Percentiles rank a stretch among this genome's conserved stretches.
phyloP scores from a whole-genome alignment of 306 rosid genomes.

The Acmispon strigosus region DNA sequence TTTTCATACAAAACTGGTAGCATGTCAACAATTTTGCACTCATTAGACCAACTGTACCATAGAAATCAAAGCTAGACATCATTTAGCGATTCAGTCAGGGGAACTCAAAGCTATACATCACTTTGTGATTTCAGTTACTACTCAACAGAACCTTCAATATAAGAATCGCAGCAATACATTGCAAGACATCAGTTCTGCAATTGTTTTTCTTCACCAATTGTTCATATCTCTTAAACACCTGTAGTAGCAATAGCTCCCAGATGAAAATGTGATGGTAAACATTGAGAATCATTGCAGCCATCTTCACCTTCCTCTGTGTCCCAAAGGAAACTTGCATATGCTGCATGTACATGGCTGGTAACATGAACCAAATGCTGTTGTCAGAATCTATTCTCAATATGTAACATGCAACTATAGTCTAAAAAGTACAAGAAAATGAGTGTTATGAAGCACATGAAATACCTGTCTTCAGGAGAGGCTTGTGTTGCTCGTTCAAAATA shows the following conservation, averaged over 20 bases:
- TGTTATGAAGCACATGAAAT: conserved; percentile 1
- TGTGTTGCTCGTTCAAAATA: conserved; percentile 70
- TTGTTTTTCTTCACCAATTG: background rate
- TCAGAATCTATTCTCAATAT: background rate
- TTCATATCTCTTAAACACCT: conserved; percentile 20
- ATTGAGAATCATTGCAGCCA: background rate
- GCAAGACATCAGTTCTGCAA: background rate
- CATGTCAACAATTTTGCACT: background rate
- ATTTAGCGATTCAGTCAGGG: background rate
- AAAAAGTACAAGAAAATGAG: background rate
- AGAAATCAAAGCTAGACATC: conserved; percentile 1
- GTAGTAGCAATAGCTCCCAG: conserved; percentile 46
- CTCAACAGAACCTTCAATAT: background rate
- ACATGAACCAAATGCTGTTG: conserved; percentile 9
- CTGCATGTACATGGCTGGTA: conserved; percentile 72
- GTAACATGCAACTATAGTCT: no score
- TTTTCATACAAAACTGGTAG: conserved; percentile 1
- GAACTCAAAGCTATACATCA: conserved; percentile 4
- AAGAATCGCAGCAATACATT: background rate
- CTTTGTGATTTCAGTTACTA: background rate
- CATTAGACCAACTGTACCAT: background rate
- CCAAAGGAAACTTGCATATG: conserved; percentile 89
- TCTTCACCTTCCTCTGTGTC: conserved; percentile 55
- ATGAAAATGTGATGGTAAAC: conserved; percentile 21
- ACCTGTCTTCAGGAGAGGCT: conserved; percentile 86